Conservation (phyloP, 1,284 basidiomycete species). For the Boletellus deceptivus region DNA sequence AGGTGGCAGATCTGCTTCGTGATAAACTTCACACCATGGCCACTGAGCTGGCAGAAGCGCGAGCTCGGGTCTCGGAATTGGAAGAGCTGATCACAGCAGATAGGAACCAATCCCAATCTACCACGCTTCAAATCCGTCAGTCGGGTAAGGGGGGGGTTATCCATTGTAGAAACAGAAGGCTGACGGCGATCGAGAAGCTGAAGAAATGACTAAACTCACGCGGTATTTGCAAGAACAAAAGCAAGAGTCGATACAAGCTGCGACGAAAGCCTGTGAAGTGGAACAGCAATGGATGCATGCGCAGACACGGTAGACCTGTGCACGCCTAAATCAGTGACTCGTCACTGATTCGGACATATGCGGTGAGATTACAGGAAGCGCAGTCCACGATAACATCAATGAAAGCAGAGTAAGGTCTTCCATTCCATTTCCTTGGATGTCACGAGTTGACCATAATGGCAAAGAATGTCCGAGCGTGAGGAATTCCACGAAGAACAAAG, state of each 20-base stretch:
- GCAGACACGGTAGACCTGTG: conserved; percentile 19
- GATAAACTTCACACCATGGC: conserved; percentile 47
- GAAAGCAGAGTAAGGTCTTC: conserved; percentile 32
- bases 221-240: conserved; percentile 30
- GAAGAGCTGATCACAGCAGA: conserved; percentile 36
- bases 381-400: conserved; percentile 27
- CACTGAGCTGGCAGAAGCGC: conserved; percentile 43
- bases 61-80: conserved; percentile 39
- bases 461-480: conserved; percentile 25
- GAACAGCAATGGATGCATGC: conserved; percentile 29
- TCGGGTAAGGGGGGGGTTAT: conserved; percentile 27
- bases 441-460: conserved; percentile 11
- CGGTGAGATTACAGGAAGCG: conserved; percentile 28
- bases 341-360: conserved; percentile 13
- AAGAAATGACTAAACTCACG: conserved; percentile 24
- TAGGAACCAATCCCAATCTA: conserved; percentile 28
- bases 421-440: conserved; percentile 15
- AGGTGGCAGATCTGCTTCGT: conserved; percentile 52
- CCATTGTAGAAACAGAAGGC: conserved; percentile 3
- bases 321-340: background rate
- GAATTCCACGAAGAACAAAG: conserved; percentile 24
- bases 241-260: conserved; percentile 27
- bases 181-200: conserved; percentile 22
- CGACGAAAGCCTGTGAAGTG: conserved; percentile 22
- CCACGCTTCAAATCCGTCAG: conserved; percentile 22